phyloP scores from a whole-genome alignment of 2,329 filamentous ascomycete species.

The Sporothrix dimorphospora region DNA sequence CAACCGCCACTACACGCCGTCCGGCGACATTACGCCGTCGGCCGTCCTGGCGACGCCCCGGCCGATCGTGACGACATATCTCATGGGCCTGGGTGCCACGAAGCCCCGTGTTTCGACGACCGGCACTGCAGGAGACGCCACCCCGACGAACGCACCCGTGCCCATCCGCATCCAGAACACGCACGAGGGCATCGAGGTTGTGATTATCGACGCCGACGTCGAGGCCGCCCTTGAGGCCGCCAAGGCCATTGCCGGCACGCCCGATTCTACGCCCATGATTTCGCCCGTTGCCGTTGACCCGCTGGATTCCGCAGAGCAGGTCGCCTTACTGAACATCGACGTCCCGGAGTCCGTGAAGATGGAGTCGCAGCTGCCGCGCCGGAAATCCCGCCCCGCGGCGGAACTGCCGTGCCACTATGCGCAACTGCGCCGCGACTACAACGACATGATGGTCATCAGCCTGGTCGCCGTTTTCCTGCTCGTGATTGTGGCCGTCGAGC shows the following conservation, averaged over 20 bases:
- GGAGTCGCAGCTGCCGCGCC: slow-evolving; percentile 23
- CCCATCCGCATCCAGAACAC: slow-evolving; percentile 14
- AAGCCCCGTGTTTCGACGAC: not conserved
- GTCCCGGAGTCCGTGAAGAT: slow-evolving; percentile 27
- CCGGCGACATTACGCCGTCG: slow-evolving; percentile 11
- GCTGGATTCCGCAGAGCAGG: slow-evolving; percentile 1
- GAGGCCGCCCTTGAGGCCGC: slow-evolving; percentile 16
- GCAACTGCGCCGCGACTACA: slow-evolving; percentile 34
- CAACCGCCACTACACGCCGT: slow-evolving; percentile 31
- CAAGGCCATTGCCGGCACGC: slow-evolving; percentile 16
- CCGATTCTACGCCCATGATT: not conserved
- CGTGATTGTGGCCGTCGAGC: slow-evolving; percentile 40
- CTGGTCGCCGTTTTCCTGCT: slow-evolving; percentile 40
- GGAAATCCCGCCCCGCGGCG: not conserved
- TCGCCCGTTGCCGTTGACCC: slow-evolving; percentile 15
- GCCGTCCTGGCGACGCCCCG: slow-evolving; percentile 30
- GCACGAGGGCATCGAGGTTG: slow-evolving; percentile 21
- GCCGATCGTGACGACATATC: slow-evolving; percentile 32
- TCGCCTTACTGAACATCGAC: not conserved
- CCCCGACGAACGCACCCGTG: not conserved
- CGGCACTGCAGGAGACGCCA: not conserved
- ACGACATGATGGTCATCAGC: slow-evolving; percentile 40
- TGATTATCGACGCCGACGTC: slow-evolving; percentile 17
- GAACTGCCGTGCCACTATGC: slow-evolving; percentile 34
- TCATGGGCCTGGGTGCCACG: slow-evolving; percentile 30